Percentiles rank a stretch among this genome's conserved stretches.
Conservation (phyloP, 2,329 filamentous ascomycete species). For the Aspergillus floridensis region DNA sequence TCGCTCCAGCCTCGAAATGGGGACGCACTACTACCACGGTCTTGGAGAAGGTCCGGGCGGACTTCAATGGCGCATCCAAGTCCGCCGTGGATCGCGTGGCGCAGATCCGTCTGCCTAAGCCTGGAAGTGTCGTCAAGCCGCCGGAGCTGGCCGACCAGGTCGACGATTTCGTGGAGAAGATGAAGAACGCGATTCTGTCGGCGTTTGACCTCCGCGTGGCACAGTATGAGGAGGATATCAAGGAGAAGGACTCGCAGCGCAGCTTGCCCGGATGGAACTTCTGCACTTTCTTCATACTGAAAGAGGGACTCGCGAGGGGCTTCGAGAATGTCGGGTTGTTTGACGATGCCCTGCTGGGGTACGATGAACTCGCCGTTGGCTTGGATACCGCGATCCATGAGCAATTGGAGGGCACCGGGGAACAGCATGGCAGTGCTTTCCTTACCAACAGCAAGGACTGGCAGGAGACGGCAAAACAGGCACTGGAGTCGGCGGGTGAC, state of each 20-base stretch:
- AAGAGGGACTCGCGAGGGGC: constrained; percentile 87
- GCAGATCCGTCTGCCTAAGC: constrained; percentile 71
- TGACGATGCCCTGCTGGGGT: constrained; percentile 90
- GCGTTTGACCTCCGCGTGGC: constrained; percentile 88
- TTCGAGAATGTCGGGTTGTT: constrained; percentile 96
- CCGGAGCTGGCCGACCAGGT: constrained; percentile 80
- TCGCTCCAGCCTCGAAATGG: constrained; percentile 67
- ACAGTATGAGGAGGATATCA: constrained; percentile 96
- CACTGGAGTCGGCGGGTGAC: constrained; percentile 42
- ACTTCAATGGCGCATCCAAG: constrained; percentile 82
- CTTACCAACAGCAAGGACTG: constrained; percentile 72
- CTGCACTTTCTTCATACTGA: constrained; percentile 97
- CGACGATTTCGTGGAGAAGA: constrained; percentile 77
- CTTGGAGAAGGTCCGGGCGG: constrained; percentile 81
- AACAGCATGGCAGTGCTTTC: constrained; percentile 70
- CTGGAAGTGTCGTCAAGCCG: constrained; percentile 58
- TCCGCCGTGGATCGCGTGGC: constrained; percentile 71
- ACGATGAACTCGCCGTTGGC: constrained; percentile 88
- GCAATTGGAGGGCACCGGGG: constrained; percentile 59
- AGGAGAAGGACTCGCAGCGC: constrained; percentile 85
- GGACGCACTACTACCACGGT: constrained; percentile 76
- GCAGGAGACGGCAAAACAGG: constrained; percentile 56
- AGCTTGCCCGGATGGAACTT: constrained; percentile 96
- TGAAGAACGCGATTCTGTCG: constrained; percentile 80
- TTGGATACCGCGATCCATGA: constrained; percentile 80